phyloP scores from a whole-genome alignment of 2,329 filamentous ascomycete genomes.

The Cercospora beticola region DNA sequence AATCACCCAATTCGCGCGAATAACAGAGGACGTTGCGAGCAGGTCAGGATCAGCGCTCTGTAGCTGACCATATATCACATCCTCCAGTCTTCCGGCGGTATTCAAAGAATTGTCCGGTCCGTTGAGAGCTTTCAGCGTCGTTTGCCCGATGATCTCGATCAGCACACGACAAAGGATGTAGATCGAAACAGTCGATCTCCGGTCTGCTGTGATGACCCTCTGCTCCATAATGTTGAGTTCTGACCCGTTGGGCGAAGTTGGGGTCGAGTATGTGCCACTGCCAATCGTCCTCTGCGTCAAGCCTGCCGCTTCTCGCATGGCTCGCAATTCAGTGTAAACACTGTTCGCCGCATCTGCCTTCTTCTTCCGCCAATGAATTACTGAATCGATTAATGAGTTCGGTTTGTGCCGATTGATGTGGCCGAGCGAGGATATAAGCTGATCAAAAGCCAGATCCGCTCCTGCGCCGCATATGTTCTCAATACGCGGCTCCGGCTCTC shows the following conservation, averaged over 20 bases:
- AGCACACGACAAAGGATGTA: slow-evolving; percentile 93
- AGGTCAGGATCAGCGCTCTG: slow-evolving; percentile 85
- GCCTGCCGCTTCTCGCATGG: slow-evolving; percentile 26
- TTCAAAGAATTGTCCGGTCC: slow-evolving; percentile 61
- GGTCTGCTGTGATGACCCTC: slow-evolving; percentile 54
- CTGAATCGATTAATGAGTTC: slow-evolving; percentile 90
- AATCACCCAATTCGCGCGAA: slow-evolving; percentile 92
- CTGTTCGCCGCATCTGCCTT: slow-evolving; percentile 79
- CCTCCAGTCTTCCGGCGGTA: slow-evolving; percentile 91
- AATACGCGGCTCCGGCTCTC: slow-evolving; percentile 78
- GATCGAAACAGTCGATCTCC: slow-evolving; percentile 89
- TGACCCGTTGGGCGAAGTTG: slow-evolving; percentile 27
- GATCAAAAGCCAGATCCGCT: slow-evolving; percentile 85
- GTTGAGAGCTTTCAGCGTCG: slow-evolving; percentile 70
- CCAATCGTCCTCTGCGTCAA: slow-evolving; percentile 28
- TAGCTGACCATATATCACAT: slow-evolving; percentile 94
- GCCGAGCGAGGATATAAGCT: slow-evolving; percentile 86
- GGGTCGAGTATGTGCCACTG: slow-evolving; percentile 22
- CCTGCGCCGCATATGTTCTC: slow-evolving; percentile 89
- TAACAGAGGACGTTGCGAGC: slow-evolving; percentile 72
- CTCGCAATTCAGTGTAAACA: slow-evolving; percentile 35
- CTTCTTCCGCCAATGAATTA: slow-evolving; percentile 96
- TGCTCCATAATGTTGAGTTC: slow-evolving; percentile 34
- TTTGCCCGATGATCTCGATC: slow-evolving; percentile 91
- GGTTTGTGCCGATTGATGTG: slow-evolving; percentile 94